phyloP scores from a whole-genome alignment of 192 early-diverging fungal species.

The Entomortierella beljakovae region DNA sequence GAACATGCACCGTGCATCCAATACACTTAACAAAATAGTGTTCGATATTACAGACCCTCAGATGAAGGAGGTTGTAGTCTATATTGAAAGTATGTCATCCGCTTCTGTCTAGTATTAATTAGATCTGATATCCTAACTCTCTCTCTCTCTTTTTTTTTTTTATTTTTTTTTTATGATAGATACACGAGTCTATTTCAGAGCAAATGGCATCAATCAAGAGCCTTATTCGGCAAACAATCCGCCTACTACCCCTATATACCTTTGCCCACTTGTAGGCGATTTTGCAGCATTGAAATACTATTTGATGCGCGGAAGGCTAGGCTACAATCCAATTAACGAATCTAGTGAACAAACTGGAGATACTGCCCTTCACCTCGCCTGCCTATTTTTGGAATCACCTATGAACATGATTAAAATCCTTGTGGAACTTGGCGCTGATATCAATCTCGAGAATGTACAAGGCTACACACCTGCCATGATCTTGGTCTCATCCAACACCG shows the following conservation, averaged over 20 bases:
- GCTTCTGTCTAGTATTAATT: too few relatives aligned
- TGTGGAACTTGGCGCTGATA: constrained; percentile 48
- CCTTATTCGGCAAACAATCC: constrained; percentile 33
- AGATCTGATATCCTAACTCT: not conserved
- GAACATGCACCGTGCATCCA: constrained; percentile 34
- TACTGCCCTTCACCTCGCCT: constrained; percentile 44
- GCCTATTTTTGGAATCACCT: constrained; percentile 44
- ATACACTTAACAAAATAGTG: constrained; percentile 41
- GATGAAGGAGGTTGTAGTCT: constrained; percentile 35
- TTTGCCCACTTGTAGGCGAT: constrained; percentile 48
- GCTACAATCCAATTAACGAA: constrained; percentile 48
- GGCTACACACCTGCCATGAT: constrained; percentile 53
- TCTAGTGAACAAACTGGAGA: constrained; percentile 44
- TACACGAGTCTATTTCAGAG: constrained; percentile 28
- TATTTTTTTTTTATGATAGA: not conserved
- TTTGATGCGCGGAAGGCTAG: constrained; percentile 6
- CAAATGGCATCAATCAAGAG: not conserved
- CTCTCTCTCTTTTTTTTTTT: not conserved
- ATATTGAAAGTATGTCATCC: constrained; percentile 25
- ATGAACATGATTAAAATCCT: constrained; percentile 46
- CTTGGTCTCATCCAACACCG: constrained; percentile 48
- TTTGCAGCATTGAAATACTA: constrained; percentile 36
- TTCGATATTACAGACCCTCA: constrained; percentile 47
- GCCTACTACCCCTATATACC: constrained; percentile 48
- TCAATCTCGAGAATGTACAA: constrained; percentile 47